Evolutionary conservation across 2,329 filamentous ascomycete species (phyloP).

Genomic region (Dactylellina drechsleri): DNA sequence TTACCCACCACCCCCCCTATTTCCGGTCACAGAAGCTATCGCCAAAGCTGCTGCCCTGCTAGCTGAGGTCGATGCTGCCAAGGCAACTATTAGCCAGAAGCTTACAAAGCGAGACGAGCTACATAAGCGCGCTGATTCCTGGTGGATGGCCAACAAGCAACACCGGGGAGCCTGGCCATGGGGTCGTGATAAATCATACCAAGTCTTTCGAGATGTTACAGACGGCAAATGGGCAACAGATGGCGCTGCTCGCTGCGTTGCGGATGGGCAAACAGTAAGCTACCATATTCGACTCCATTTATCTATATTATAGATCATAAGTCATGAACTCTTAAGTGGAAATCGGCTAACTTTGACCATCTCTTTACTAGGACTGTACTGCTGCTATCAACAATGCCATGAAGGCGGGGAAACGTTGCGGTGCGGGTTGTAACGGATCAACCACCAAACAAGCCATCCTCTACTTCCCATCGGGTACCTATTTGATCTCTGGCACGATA

Average conservation of each 20-base stretch:
- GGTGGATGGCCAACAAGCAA: conserved; percentile 29
- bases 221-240: conserved; percentile 24
- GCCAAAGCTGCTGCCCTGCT: conserved; percentile 17
- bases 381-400: conserved; percentile 56
- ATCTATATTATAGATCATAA: too few species aligned
- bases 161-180: conserved; percentile 24
- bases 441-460: conserved; percentile 56
- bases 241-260: conserved; percentile 60
- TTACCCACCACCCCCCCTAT: background rate
- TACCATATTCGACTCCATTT: too few species aligned
- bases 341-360: too few species aligned
- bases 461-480: conserved; percentile 59
- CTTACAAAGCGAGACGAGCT: background rate
- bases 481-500: conserved; percentile 56
- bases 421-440: conserved; percentile 41
- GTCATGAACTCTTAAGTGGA: too few species aligned
- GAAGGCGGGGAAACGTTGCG: conserved; percentile 43
- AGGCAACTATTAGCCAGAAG: background rate
- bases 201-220: conserved; percentile 28
- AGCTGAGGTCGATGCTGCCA: conserved; percentile 9
- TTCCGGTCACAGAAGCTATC: conserved; percentile 5
- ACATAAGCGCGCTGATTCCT: background rate
- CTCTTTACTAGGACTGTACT: conserved; percentile 45
- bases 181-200: background rate
- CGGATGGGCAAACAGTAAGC: conserved; percentile 68